phyloP scores from a whole-genome alignment of 768 basidiomycete species.

The Pleurotus giganteus region DNA sequence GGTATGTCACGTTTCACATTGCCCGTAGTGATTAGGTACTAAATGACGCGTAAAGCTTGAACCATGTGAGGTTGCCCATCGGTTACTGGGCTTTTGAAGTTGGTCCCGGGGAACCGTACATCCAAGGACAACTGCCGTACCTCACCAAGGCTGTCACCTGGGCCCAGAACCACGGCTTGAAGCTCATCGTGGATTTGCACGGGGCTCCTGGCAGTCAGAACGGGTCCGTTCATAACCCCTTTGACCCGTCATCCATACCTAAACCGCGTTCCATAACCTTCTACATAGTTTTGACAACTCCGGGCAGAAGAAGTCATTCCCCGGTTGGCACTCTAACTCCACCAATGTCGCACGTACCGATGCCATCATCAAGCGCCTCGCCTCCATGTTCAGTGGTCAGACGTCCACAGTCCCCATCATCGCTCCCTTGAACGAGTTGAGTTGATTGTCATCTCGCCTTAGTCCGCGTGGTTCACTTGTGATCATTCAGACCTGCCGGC shows the following conservation, averaged over 20 bases:
- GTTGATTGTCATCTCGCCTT: neutral
- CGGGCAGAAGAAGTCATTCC: slow-evolving; percentile 58
- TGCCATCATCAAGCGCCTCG: slow-evolving; percentile 60
- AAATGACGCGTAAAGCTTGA: slow-evolving; percentile 46
- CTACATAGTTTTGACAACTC: slow-evolving; percentile 74
- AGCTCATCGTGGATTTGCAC: slow-evolving; percentile 79
- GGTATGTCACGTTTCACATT: slow-evolving; percentile 39
- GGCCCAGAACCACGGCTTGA: slow-evolving; percentile 69
- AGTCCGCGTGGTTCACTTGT: neutral
- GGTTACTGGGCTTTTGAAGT: slow-evolving; percentile 93
- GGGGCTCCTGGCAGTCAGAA: slow-evolving; percentile 72
- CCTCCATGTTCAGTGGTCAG: slow-evolving; percentile 54
- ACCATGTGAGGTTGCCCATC: slow-evolving; percentile 82
- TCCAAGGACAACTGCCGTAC: slow-evolving; percentile 74
- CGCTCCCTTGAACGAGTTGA: slow-evolving; percentile 77
- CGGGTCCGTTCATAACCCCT: slow-evolving; percentile 42
- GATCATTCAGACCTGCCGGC: slow-evolving; percentile 64
- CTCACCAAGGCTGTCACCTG: slow-evolving; percentile 64
- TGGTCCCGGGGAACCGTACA: slow-evolving; percentile 71
- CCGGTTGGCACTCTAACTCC: slow-evolving; percentile 67
- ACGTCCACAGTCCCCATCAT: slow-evolving; percentile 61
- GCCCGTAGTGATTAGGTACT: neutral
- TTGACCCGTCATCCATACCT: slow-evolving; percentile 9
- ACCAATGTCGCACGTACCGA: slow-evolving; percentile 69
- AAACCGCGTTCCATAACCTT: slow-evolving; percentile 2